phyloP scores from a whole-genome alignment of 2,329 filamentous ascomycete genomes.

The Lomentospora prolificans region DNA sequence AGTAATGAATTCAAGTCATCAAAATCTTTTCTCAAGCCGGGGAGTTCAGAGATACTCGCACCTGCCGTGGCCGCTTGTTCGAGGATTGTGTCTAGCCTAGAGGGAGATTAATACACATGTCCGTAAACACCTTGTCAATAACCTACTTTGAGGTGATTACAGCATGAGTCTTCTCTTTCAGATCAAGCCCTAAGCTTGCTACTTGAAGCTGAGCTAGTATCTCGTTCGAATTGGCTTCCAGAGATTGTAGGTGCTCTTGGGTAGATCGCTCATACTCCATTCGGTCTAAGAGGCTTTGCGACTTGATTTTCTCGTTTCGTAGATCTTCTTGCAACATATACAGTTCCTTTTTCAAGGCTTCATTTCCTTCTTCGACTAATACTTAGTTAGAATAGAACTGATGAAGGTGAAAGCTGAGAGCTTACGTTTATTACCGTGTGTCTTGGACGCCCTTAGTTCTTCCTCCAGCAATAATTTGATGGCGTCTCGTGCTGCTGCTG shows the following conservation, averaged over 20 bases:
- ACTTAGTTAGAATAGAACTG: not conserved
- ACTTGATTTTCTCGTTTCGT: not conserved
- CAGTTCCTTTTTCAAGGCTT: not conserved
- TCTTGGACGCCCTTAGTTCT: not conserved
- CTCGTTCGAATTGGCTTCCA: slow-evolving; percentile 4
- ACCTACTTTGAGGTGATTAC: slow-evolving; percentile 4
- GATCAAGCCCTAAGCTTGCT: not conserved
- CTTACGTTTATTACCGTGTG: not conserved
- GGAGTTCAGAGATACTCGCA: not conserved
- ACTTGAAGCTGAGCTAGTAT: slow-evolving; percentile 8
- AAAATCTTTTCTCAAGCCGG: not conserved
- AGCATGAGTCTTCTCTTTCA: not conserved
- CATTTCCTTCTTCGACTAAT: slow-evolving; percentile 4
- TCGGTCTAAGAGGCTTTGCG: not conserved
- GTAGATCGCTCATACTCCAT: not conserved
- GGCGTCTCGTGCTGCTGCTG: not conserved
- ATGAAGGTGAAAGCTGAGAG: too few species aligned
- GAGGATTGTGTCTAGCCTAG: not conserved
- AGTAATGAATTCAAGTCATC: not conserved
- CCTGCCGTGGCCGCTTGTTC: not conserved
- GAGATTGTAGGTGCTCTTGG: not conserved
- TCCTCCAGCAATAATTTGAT: slow-evolving; percentile 1
- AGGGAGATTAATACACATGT: not conserved
- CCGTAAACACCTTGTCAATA: not conserved
- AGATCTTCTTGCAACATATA: not conserved